Base-by-base conservation (phyloP, 495 filamentous ascomycete species). In the Hypomontagnella submonticulosa region DNA sequence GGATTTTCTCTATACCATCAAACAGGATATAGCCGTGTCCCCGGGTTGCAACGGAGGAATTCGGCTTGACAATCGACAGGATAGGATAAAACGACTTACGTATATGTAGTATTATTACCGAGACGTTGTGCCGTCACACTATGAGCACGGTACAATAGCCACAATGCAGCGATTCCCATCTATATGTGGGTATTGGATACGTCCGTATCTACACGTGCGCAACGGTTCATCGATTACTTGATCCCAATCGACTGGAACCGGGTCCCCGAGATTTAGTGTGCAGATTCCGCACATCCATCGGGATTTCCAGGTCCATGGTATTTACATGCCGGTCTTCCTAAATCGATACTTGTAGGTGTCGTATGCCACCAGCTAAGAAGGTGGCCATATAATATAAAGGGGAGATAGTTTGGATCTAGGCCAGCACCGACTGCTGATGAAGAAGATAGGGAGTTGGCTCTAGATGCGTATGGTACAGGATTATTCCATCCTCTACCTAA, bases 191-290 rank as follows among this genome's bases (percentile, higher is more conserved):
- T 27, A 18, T 42, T 23, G 12, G 12, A 50, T 20, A 58, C 33
- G 34, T 59, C 30, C 43, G 43, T 63, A 56, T 46, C 9, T 36
- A 42, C n/a, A 50, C 13, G 34, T 13, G 23, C 13, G 51, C 37
- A 30, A 42, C 5, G 23, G 42, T 27, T 57, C 32, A 38, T 52
- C 52, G 51, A 56, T 12, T 34, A 18, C 12, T 43, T 20, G 16
- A 27, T 57, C 43, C 52, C 61, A 46, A 30, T 46, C 50, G 37
- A 27, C 9, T 12, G 61, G 61, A 63, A 57, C 61, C 34, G 50
- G 30, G 10, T 11, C 16, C 23, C 23, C 23, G 23, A 6, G 23
- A 2, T 27, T 27, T 27, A 27, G 23, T 27, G 23, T 27, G 52
- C 30, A 63, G 44, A 52, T 49, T 47, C 32, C 16, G 42, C 59